Evolutionary conservation across 1,284 basidiomycete species (phyloP), one percentile per base, ranked within the genome.

Genomic region (Pseudozyma pruni): DNA sequence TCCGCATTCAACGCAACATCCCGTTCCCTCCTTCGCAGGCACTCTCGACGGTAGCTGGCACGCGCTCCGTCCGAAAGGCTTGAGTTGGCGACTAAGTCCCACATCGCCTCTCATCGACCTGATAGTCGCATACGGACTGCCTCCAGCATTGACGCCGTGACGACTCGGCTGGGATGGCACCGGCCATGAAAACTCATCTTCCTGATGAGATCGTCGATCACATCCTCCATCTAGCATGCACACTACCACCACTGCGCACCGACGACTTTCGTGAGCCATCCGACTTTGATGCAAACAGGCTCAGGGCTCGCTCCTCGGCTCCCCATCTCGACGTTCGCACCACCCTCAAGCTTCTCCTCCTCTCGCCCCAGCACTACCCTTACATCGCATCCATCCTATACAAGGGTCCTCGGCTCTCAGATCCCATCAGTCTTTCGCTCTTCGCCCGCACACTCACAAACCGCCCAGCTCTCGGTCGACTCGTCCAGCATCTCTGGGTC

Each of bases 141-240:
- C n/a, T n/a, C n/a, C n/a, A n/a, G n/a, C n/a, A n/a, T n/a, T n/a
- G n/a, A n/a, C n/a, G n/a, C n/a, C n/a, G n/a, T n/a, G n/a, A n/a
- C n/a, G n/a, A n/a, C n/a, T n/a, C n/a, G n/a, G n/a, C n/a, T n/a
- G n/a, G n/a, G n/a, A 66, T 54, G 56, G 43, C 56, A 22, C 50
- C 56, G 37, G 37, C 52, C 34, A 48, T 46, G 37, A 46, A 33
- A 37, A 46, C 54, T 22, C 68, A 63, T 31, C 62, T 74, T 11
- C 72, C 72, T 39, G 72, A 74, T 33, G 72, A 74, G 57, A 53
- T 74, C 42, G 62, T 74, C 45, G 63, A 74, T 25, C 58, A 71
- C 35, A 74, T 74, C 58, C 60, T 74, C 29, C 51, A 54, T 35
- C 58, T 67, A 23, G 72, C 72, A 37, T 74, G 72, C 55, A 63